Evolutionary conservation across 2,329 filamentous ascomycete genomes (phyloP).

Genomic region (Triangularia setosa): DNA sequence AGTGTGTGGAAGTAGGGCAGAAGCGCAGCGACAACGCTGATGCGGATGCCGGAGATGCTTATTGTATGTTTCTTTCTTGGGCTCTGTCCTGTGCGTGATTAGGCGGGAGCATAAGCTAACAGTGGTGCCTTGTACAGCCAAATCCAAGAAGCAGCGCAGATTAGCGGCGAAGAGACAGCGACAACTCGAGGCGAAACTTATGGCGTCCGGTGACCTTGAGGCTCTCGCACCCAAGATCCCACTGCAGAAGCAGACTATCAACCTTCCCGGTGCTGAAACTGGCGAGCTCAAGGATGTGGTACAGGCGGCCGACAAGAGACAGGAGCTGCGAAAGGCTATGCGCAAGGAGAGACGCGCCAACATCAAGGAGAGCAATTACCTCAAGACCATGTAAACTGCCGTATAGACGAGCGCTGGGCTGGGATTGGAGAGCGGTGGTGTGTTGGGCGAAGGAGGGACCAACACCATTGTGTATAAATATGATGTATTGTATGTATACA

Average conservation of each 20-base stretch:
- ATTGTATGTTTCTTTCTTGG: slow-evolving; percentile 58
- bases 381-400: slow-evolving; percentile 65
- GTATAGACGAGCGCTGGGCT: background rate
- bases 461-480: slow-evolving; percentile 13
- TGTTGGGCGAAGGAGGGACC: background rate
- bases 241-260: slow-evolving; percentile 72
- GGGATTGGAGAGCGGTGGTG: background rate
- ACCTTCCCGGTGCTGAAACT: slow-evolving; percentile 55
- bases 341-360: slow-evolving; percentile 67
- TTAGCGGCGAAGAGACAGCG: slow-evolving; percentile 64
- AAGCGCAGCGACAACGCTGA: slow-evolving; percentile 42
- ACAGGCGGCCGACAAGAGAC: slow-evolving; percentile 48
- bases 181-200: slow-evolving; percentile 52
- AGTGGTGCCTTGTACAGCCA: slow-evolving; percentile 50
- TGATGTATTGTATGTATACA: slow-evolving; percentile 21
- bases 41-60: slow-evolving; percentile 65
- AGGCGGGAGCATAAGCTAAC: background rate
- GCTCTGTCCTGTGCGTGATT: background rate
- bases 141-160: slow-evolving; percentile 78
- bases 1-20: slow-evolving; percentile 60
- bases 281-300: slow-evolving; percentile 44
- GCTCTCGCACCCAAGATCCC: slow-evolving; percentile 66
- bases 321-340: slow-evolving; percentile 66
- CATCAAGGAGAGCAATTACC: slow-evolving; percentile 84
- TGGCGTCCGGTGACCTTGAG: slow-evolving; percentile 63